Evolutionary conservation across 2,329 filamentous ascomycete genomes (phyloP).

Genomic region (Hymenoscyphus fraxineus): DNA sequence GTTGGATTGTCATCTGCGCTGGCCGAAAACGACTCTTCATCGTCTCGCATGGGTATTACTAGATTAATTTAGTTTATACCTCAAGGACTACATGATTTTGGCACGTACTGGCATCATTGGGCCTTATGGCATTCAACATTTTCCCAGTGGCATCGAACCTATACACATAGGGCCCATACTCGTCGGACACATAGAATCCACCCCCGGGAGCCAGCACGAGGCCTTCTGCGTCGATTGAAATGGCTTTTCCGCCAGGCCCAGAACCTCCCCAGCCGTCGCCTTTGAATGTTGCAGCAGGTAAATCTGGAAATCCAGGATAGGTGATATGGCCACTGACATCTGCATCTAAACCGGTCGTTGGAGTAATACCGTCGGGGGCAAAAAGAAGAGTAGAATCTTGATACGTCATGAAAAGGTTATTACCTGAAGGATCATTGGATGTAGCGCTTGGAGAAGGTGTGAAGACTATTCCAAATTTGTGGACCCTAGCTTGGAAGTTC

Average conservation of each 20-base stretch:
- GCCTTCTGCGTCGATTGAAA: slow-evolving; percentile 64
- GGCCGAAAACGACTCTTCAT: slow-evolving; percentile 58
- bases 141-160: slow-evolving; percentile 55
- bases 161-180: slow-evolving; percentile 69
- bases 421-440: slow-evolving; percentile 47
- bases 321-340: slow-evolving; percentile 49
- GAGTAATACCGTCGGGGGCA: slow-evolving; percentile 54
- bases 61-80: neutral
- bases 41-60: slow-evolving; percentile 60
- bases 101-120: slow-evolving; percentile 50
- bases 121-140: slow-evolving; percentile 61
- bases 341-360: slow-evolving; percentile 61
- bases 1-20: slow-evolving; percentile 58
- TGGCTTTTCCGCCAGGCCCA: slow-evolving; percentile 55
- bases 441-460: slow-evolving; percentile 50
- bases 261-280: slow-evolving; percentile 65
- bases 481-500: slow-evolving; percentile 64
- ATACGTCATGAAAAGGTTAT: slow-evolving; percentile 61
- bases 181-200: slow-evolving; percentile 61
- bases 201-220: slow-evolving; percentile 57
- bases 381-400: slow-evolving; percentile 61
- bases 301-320: slow-evolving; percentile 55
- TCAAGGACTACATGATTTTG: neutral
- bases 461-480: slow-evolving; percentile 62
- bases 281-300: slow-evolving; percentile 60